Evolutionary conservation across 2,329 filamentous ascomycete genomes (phyloP).

Genomic region (Acephala macrosclerotiorum): DNA sequence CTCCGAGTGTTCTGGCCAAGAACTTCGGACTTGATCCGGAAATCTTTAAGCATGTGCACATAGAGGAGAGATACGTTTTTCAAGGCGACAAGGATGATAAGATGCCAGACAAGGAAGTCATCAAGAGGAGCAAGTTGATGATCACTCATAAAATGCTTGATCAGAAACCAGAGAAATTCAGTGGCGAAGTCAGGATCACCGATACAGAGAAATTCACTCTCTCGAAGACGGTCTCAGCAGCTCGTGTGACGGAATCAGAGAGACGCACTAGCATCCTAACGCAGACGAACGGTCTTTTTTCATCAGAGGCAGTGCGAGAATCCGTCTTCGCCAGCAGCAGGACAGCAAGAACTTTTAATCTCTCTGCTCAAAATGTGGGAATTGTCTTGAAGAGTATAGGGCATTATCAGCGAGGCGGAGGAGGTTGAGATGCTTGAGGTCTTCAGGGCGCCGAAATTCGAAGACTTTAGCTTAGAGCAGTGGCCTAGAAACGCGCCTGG

Average conservation of each 20-base stretch:
- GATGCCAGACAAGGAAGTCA: constrained; percentile 63
- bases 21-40: constrained; percentile 78
- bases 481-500: constrained; percentile 78
- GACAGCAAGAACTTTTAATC: constrained; percentile 77
- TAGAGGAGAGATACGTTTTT: constrained; percentile 79
- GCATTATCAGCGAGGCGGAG: constrained; percentile 77
- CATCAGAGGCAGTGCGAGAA: constrained; percentile 72
- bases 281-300: constrained; percentile 86
- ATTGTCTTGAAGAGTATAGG: constrained; percentile 80
- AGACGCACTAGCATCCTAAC: constrained; percentile 82
- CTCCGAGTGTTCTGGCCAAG: constrained; percentile 74
- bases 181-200: constrained; percentile 73
- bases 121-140: constrained; percentile 71
- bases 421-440: constrained; percentile 79
- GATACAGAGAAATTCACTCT: constrained; percentile 79
- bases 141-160: constrained; percentile 79
- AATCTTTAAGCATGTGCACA: constrained; percentile 72
- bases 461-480: constrained; percentile 77
- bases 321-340: constrained; percentile 77
- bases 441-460: constrained; percentile 75
- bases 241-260: constrained; percentile 61
- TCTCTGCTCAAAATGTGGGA: constrained; percentile 75
- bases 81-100: constrained; percentile 72
- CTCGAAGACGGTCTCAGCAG: constrained; percentile 76
- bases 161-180: constrained; percentile 70